Conservation (phyloP, 305 asterid genomes). For the Caryopteris hybrid region DNA sequence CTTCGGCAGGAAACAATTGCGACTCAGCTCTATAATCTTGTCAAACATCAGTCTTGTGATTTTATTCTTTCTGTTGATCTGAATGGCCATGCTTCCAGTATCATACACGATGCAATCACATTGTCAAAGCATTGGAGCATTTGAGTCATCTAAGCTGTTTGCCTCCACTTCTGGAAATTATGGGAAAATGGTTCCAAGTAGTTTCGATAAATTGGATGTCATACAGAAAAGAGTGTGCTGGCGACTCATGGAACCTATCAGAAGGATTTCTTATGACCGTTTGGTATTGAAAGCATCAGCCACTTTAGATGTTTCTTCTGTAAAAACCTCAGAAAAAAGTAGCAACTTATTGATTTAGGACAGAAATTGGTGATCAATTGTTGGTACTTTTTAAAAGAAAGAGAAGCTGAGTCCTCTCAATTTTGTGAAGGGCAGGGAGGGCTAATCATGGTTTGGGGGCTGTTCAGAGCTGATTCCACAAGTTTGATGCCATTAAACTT, state of each 20-base stretch:
- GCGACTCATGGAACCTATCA: constrained; percentile 10
- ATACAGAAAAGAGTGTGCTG: constrained; percentile 15
- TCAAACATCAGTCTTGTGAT: neutral
- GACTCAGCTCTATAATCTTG: neutral
- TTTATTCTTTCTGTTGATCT: constrained; percentile 12
- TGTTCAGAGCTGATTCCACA: constrained; percentile 54
- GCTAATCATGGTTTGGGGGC: constrained; percentile 61
- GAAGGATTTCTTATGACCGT: constrained; percentile 25
- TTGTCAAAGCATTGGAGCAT: constrained; percentile 34
- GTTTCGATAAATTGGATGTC: constrained; percentile 23
- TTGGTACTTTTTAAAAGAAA: constrained; percentile 51
- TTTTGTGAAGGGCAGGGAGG: constrained; percentile 26
- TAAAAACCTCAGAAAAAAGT: constrained; percentile 35
- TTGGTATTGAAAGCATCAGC: constrained; percentile 40
- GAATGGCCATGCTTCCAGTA: constrained; percentile 40
- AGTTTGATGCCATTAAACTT: constrained; percentile 47
- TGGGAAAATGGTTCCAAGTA: constrained; percentile 26
- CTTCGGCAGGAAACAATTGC: constrained; percentile 15
- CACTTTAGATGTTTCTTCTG: constrained; percentile 31
- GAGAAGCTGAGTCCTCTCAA: constrained; percentile 38
- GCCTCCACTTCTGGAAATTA: constrained; percentile 12
- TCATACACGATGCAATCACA: constrained; percentile 35
- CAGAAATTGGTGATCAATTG: constrained; percentile 59
- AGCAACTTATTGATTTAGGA: constrained; percentile 60
- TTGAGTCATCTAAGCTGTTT: constrained; percentile 32